These are phyloP conservation scores for Fusarium sororula DNA, from an alignment of 2,329 filamentous ascomycete species.

Conservation along the genomic window DNA sequence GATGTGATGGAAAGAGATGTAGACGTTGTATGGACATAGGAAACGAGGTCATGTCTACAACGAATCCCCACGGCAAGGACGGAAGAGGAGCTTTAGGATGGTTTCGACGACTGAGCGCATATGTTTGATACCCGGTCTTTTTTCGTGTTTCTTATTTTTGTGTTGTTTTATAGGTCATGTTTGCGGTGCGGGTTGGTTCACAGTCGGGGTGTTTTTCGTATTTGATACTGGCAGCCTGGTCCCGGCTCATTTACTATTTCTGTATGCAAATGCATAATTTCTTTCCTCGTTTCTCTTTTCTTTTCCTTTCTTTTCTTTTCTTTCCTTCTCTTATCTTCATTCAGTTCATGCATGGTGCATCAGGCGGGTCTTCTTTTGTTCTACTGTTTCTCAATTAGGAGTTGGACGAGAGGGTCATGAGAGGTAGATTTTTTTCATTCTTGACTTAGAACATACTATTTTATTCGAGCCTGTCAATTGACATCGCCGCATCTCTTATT, in stretches of 20 bases:
- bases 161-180: constrained; percentile 24
- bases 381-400: constrained; percentile 25
- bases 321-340: background rate
- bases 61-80: constrained; percentile 13
- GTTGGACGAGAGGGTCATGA: constrained; percentile 28
- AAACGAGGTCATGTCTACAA: constrained; percentile 9
- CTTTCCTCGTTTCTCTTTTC: background rate
- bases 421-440: background rate
- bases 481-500: background rate
- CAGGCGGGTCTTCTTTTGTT: constrained; percentile 16
- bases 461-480: background rate
- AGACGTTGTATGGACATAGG: constrained; percentile 12
- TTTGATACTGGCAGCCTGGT: constrained; percentile 10
- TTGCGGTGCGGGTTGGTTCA: constrained; percentile 24
- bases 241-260: constrained; percentile 6
- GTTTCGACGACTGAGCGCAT: constrained; percentile 29
- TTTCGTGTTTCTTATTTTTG: constrained; percentile 17
- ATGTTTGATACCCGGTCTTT: constrained; percentile 42
- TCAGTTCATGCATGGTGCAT: constrained; percentile 28
- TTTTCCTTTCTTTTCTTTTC: background rate
- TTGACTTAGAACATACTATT: constrained; percentile 4
- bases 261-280: constrained; percentile 8
- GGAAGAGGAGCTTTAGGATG: constrained; percentile 26
- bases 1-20: constrained; percentile 18
- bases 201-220: constrained; percentile 19